Base-by-base conservation (phyloP, 371 early-diverging fungal genomes). In the Polyrhizophydium stewartii region DNA sequence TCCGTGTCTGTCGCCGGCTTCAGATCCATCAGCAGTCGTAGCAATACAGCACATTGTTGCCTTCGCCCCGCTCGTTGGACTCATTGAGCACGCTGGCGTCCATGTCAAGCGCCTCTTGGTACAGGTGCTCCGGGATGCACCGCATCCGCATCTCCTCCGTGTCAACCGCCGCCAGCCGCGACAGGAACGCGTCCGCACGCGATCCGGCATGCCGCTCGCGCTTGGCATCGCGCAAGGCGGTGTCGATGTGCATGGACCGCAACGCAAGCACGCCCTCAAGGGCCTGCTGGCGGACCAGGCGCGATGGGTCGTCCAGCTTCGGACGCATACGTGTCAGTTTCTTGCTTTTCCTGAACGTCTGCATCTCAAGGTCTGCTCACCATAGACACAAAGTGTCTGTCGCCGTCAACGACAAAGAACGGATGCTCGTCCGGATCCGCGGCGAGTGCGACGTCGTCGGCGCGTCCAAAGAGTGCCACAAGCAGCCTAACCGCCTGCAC, bases 91-190 rank as follows among this genome's bases (percentile, higher is more conserved):
- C 55, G 30, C 56, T 61, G 31, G 62, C 61, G 27, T 71, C 75
- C 21, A 76, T 70, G 37, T 82, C 81, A 59, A 82, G 62, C 12
- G 77, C 82, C 60, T 79, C 82, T 45, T 75, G 71, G 60, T 81
- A 81, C 56, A 81, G 30, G 58, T 79, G 73, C 67, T 81, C 82
- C 9, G 72, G 55, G 12, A 63, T 56, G 19, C 64, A 56, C 2
- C 61, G 50, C 1, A 30, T 40, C 63, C 63, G 56, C 13, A 79
- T 51, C 10, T 62, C 47, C 7, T 55, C 57, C 40, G 74, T 68
- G 45, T 78, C 78, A 0, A 79, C 45, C 0, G 13, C 51, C 10
- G 47, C n/a, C 21, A 74, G 64, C 40, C 62, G 58, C 1, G 45
- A 37, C 43, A 46, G 56, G 32, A 75, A 66, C 41, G 30, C 25